These are phyloP conservation scores for Straminergon stramineum DNA, from an alignment of 225 moss, liverwort and hornwort genomes.

Conservation along the genomic window DNA sequence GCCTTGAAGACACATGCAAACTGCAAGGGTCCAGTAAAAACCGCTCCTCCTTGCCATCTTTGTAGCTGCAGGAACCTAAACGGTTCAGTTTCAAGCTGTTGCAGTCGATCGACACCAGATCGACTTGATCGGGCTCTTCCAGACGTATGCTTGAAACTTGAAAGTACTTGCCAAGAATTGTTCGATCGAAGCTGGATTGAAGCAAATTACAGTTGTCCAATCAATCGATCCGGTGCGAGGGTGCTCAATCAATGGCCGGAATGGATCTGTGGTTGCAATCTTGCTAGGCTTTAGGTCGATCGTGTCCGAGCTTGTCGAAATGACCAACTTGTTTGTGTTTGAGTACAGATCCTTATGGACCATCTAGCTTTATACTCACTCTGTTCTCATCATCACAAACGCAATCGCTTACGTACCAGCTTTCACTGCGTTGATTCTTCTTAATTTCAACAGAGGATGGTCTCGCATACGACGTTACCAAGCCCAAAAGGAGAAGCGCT, in stretches of 20 bases:
- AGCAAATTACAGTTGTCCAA: neutral
- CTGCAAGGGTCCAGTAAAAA: neutral
- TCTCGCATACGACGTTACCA: neutral
- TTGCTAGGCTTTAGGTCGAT: too few relatives aligned
- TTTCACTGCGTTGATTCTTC: neutral
- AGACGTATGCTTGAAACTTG: neutral
- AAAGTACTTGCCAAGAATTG: neutral
- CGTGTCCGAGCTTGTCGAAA: neutral
- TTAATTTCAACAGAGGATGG: neutral
- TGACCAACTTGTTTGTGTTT: neutral
- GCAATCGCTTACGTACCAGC: neutral
- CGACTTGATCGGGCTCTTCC: neutral
- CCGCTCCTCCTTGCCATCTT: neutral
- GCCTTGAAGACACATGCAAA: neutral
- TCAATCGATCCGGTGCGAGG: neutral
- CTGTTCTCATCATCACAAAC: neutral
- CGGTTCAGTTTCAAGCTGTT: neutral
- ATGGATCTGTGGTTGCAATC: neutral
- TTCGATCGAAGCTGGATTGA: neutral
- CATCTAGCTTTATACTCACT: neutral
- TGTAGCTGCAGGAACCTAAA: neutral
- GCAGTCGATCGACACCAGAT: neutral
- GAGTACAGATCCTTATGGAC: neutral
- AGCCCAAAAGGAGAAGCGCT: neutral
- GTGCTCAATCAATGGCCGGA: neutral